Base-by-base conservation (phyloP, 495 filamentous ascomycete species). In the Xanthoparmelia taractica region DNA sequence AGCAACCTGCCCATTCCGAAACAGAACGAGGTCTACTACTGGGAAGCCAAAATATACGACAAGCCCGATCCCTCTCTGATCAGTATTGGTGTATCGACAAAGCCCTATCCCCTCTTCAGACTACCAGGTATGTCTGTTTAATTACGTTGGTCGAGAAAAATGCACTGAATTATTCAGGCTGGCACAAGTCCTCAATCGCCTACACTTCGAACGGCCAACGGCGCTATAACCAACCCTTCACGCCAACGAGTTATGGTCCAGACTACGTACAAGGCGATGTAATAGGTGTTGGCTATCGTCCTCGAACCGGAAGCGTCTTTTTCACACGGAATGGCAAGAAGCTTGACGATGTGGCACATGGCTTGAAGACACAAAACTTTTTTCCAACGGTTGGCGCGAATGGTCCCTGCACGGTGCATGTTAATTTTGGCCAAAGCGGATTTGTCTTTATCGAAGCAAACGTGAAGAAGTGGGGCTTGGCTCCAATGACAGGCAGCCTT, bases 401-500 rank as follows among this genome's bases (percentile, higher is more conserved):
- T 70, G 94, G 94, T 1, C 94, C 94, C 12, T 91, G 90, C 71
- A 86, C 85, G 20, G 80, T 97, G 8, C 92, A 97, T 72, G 94
- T 98, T 68, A 98, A 98, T 72, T 96, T 98, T 73, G 94, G 94
- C 4, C 94, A 98, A 72, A 87, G 91, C 68, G 94, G 94, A 47
- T 98, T 97, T 69, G 94, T 97, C 23, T 98, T 97, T 70, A 97
- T 98, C 71, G 94, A 98, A 76, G 94, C 91, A 50, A 98, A 98
- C 67, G 94, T 98, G 43, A 98, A 98, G 82, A 97, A 97, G 80
- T 97, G 94, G 94, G 94, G 94, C 10, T 77, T 98, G 59, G 94
- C 94, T 55, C 94, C 94, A 17, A 95, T 95, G 83, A 96, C 92
- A 1, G 94, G 94, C 47, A 95, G 89, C 70, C 80, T 97, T 45